Percentiles rank a stretch among this genome's conserved stretches.
Conservation (phyloP, 1,284 basidiomycete genomes). For the Sporisorium scitamineum region DNA sequence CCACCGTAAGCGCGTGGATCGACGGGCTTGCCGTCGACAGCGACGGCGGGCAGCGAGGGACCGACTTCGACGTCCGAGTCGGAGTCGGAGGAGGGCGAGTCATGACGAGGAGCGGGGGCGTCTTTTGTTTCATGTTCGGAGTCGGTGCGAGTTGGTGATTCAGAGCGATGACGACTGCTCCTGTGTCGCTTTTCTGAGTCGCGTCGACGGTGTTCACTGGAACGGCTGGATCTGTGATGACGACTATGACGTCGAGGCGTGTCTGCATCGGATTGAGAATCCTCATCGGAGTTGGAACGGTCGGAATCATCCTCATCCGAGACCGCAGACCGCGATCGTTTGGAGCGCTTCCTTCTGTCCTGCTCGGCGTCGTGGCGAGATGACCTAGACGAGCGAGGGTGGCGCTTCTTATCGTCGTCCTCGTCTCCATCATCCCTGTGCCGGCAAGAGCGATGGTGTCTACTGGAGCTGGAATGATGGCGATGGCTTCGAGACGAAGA, state of each 20-base stretch:
- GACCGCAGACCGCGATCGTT: constrained; percentile 23
- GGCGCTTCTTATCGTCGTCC: constrained; percentile 19
- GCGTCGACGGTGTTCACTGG: constrained; percentile 12
- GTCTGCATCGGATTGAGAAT: constrained; percentile 3
- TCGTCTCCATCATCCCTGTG: constrained; percentile 28
- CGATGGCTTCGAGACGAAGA: constrained; percentile 24
- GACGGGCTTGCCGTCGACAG: constrained; percentile 33
- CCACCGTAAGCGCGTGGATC: constrained; percentile 75
- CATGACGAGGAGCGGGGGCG: background rate
- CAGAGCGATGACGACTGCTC: constrained; percentile 23
- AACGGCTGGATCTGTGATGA: constrained; percentile 24
- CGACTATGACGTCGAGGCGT: constrained; percentile 22
- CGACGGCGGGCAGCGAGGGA: constrained; percentile 29
- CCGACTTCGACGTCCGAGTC: constrained; percentile 34
- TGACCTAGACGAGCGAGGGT: constrained; percentile 23
- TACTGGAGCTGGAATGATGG: constrained; percentile 26
- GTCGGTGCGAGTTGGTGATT: constrained; percentile 7
- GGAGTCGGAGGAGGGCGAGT: background rate
- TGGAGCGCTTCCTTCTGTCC: constrained; percentile 13
- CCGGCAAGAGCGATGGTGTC: constrained; percentile 25
- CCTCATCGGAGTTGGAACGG: constrained; percentile 12
- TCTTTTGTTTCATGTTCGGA: constrained; percentile 6
- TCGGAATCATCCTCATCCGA: constrained; percentile 10
- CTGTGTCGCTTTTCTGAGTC: constrained; percentile 18
- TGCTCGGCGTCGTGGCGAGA: constrained; percentile 13